Evolutionary conservation across 129 eudicot genomes (phyloP).

Genomic region (Glebionis coronaria): DNA sequence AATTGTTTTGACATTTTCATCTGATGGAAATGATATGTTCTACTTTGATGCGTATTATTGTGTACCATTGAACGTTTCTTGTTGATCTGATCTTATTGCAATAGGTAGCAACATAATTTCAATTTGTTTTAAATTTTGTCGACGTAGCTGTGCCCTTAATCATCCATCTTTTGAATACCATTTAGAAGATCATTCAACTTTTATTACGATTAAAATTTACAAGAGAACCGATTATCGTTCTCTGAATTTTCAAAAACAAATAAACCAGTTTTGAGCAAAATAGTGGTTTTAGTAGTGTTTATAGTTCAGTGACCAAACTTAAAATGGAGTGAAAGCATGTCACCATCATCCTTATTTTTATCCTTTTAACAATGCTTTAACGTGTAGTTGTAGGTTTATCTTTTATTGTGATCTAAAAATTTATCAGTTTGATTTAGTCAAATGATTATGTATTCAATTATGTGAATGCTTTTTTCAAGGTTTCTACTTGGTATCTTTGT

Average conservation of each 20-base stretch:
- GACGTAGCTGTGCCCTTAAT: neutral
- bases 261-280: neutral
- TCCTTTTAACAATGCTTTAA: neutral
- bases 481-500: neutral
- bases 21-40: neutral
- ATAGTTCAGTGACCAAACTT: neutral
- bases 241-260: neutral
- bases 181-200: no score
- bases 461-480: conserved; percentile 7
- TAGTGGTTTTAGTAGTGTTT: neutral
- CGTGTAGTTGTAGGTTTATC: neutral
- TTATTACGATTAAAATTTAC: neutral
- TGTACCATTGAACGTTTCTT: no score
- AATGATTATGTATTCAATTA: neutral
- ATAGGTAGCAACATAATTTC: neutral
- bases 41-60: neutral
- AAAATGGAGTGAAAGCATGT: neutral
- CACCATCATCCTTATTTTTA: no score
- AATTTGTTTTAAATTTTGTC: neutral
- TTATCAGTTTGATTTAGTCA: neutral
- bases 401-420: conserved; percentile 3
- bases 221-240: neutral
- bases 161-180: neutral
- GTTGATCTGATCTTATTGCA: no score
- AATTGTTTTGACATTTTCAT: conserved; percentile 3